These are phyloP conservation scores for Termitomyces sp. DNA, from an alignment of 768 basidiomycete genomes.

Conservation along the genomic window DNA sequence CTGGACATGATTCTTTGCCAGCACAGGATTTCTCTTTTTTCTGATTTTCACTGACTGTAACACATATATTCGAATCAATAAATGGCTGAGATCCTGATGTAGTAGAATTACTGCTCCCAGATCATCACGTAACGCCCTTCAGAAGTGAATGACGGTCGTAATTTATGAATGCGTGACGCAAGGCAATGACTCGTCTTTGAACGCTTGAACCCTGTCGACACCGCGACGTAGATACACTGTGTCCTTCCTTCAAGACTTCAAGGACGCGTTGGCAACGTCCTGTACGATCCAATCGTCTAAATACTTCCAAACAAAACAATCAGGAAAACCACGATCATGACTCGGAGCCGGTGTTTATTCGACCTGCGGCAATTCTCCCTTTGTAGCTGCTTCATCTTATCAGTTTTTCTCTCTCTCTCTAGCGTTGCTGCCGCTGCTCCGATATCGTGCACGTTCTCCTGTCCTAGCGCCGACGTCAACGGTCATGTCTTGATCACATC, in stretches of 20 bases:
- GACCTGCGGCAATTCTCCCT: neutral
- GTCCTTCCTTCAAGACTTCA: neutral
- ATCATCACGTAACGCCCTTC: too few relatives aligned
- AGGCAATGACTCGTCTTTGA: too few relatives aligned
- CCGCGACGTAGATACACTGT: too few relatives aligned
- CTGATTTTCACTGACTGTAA: constrained; percentile 1
- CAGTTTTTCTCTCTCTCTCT: neutral
- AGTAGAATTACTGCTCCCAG: too few relatives aligned
- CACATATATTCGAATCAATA: neutral
- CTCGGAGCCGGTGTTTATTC: neutral
- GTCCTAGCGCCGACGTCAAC: constrained; percentile 9
- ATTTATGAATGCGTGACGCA: too few relatives aligned
- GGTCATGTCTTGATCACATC: constrained; percentile 10
- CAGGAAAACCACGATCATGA: neutral
- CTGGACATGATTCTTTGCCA: neutral
- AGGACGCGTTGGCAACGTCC: neutral
- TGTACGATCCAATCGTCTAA: neutral
- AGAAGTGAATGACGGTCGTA: too few relatives aligned
- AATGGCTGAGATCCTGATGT: neutral
- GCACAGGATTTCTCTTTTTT: constrained; percentile 9
- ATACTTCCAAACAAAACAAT: neutral
- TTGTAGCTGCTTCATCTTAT: neutral
- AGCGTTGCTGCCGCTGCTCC: constrained; percentile 3
- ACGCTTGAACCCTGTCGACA: too few relatives aligned
- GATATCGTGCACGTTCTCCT: constrained; percentile 12